phyloP scores from a whole-genome alignment of 169 alveolate genomes.

The Cryptosporidium parvum region DNA sequence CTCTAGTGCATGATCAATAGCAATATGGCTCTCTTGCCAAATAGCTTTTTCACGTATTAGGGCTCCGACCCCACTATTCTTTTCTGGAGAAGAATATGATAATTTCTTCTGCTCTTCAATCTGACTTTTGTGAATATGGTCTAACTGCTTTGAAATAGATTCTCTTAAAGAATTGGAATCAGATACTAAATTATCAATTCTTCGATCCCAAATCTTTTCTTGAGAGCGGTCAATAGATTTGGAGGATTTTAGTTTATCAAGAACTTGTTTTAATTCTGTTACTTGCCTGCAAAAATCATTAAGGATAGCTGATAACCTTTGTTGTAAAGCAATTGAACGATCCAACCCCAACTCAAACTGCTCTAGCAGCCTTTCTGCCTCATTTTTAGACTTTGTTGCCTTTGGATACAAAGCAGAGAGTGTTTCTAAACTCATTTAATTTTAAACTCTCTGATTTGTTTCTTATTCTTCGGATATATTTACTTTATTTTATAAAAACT shows the following conservation, averaged over 20 bases:
- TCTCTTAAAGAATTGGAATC: slow-evolving; percentile 58
- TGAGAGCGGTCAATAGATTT: slow-evolving; percentile 32
- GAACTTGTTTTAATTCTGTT: slow-evolving; percentile 25
- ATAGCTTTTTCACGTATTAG: slow-evolving; percentile 39
- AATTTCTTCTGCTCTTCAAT: slow-evolving; percentile 31
- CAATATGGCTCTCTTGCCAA: slow-evolving; percentile 69
- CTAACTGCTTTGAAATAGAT: slow-evolving; percentile 49
- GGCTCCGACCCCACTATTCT: slow-evolving; percentile 25
- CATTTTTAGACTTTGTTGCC: slow-evolving; percentile 67
- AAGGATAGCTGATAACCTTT: slow-evolving; percentile 56
- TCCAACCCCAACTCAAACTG: slow-evolving; percentile 70
- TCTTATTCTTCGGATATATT: neutral
- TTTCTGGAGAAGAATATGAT: neutral
- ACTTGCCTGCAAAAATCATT: slow-evolving; percentile 71
- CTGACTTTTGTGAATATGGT: slow-evolving; percentile 37
- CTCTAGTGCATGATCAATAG: slow-evolving; percentile 65
- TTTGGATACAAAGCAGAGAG: slow-evolving; percentile 67
- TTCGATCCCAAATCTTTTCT: slow-evolving; percentile 60
- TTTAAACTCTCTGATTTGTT: slow-evolving; percentile 15
- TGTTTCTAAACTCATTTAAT: slow-evolving; percentile 48
- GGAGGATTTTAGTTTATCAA: neutral
- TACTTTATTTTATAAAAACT: neutral
- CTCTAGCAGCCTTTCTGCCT: slow-evolving; percentile 66
- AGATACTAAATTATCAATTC: slow-evolving; percentile 45
- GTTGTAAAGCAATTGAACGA: slow-evolving; percentile 71